Base-by-base conservation (phyloP, 768 basidiomycete species). In the Podaxis sp. region DNA sequence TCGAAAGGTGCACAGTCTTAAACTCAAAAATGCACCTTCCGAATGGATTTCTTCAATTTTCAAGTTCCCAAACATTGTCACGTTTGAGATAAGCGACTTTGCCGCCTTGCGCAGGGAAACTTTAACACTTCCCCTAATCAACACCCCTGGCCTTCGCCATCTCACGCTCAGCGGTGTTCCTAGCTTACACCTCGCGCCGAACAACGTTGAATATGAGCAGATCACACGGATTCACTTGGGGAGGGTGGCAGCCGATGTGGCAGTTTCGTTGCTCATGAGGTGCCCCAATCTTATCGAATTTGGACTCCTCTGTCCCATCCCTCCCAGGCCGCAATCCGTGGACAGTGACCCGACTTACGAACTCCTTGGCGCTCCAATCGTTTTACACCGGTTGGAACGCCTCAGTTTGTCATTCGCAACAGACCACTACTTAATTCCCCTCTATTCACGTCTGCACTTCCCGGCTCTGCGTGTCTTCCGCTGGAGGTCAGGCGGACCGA, bases 281-380 rank as follows among this genome's bases (percentile, higher is more conserved):
- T 59, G 57, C 19, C 46, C 48, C 19, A 59, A 59, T 38, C 46
- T 59, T 8, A 24, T 36, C 12, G n/a, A 36, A 17, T 59, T 59
- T 39, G 19, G 26, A 26, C 40, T 11, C 38, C 42, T 12, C n/a
- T n/a, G 2, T 40, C 39, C 39, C 39, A 15, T 15, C 11, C 15
- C 11, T 15, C 12, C 39, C 15, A 8, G 15, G 11, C 11, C 12
- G 8, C 12, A 40, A 42, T 15, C 38, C 1, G 15, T 42, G 11
- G 40, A 48, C 46, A 48, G 46, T 8, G 13, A 15, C 17, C 4
- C 7, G 17, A 8, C 19, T 48, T 22, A 22, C 15, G n/a, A 3
- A 48, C 19, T 40, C 12, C 13, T 24, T 30, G 54, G 6, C 22
- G 6, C 4, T 19, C 36, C 36, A 2, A 56, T 42, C 33, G 24